Conservation (phyloP, 495 filamentous ascomycete genomes). For the Aspergillus ostianus region DNA sequence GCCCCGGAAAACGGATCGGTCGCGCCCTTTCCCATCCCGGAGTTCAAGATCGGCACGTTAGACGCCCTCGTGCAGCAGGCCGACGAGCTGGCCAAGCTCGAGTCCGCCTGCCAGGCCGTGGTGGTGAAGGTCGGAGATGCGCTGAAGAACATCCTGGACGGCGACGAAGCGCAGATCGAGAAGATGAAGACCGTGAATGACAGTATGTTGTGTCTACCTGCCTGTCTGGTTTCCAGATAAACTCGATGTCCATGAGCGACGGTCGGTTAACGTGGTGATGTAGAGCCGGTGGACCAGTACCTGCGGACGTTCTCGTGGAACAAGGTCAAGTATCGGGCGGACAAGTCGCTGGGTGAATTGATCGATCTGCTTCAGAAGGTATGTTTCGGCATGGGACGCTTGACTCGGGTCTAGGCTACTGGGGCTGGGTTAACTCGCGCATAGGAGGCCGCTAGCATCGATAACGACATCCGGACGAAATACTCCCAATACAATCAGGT, state of each 20-base stretch:
- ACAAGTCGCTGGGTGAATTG: conserved; percentile 81
- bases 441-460: conserved; percentile 80
- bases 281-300: conserved; percentile 93
- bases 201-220: conserved; percentile 57
- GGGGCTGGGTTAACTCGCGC: conserved; percentile 4
- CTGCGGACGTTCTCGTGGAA: conserved; percentile 90
- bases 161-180: conserved; percentile 75
- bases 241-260: neutral
- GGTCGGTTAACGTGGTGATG: conserved; percentile 12
- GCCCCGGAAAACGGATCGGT: conserved; percentile 72
- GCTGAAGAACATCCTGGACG: conserved; percentile 72
- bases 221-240: neutral
- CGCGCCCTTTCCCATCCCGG: conserved; percentile 77
- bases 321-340: conserved; percentile 91
- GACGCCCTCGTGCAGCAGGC: conserved; percentile 97
- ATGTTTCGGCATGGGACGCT: conserved; percentile 5
- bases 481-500: conserved; percentile 88
- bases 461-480: conserved; percentile 92
- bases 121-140: conserved; percentile 88
- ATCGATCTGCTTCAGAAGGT: conserved; percentile 87
- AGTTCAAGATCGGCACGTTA: conserved; percentile 96
- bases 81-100: conserved; percentile 89
- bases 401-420: no score
- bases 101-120: conserved; percentile 72
- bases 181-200: conserved; percentile 95